Conservation (phyloP, 805 yeast genomes). For the Isabelozyma heimii region DNA sequence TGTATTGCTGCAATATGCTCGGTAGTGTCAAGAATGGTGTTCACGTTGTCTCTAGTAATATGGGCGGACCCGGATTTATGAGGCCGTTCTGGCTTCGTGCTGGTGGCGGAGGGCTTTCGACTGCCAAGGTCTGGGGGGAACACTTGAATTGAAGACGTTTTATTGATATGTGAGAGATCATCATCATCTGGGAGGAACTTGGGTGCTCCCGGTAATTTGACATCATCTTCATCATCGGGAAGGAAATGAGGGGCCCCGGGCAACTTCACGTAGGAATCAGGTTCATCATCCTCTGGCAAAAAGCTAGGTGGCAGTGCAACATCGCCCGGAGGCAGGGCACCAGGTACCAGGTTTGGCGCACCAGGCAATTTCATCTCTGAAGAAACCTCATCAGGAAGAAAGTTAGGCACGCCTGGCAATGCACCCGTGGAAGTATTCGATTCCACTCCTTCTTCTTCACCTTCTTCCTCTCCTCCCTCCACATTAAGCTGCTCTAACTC, state of each 20-base stretch:
- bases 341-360: constrained; percentile 9
- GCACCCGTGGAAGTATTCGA: not conserved
- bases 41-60: constrained; percentile 37
- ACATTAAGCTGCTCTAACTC: constrained; percentile 15
- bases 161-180: constrained; percentile 34
- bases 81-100: not conserved
- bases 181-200: constrained; percentile 37
- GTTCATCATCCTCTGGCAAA: constrained; percentile 11
- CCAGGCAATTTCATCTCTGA: not conserved
- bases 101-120: not conserved
- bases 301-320: constrained; percentile 3
- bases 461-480: not conserved
- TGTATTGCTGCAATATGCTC: constrained; percentile 60
- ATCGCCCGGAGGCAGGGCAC: not conserved
- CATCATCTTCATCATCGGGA: constrained; percentile 20
- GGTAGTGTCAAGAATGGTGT: constrained; percentile 50
- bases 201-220: constrained; percentile 43
- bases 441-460: not conserved
- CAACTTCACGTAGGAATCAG: constrained; percentile 12
- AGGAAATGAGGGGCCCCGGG: constrained; percentile 41
- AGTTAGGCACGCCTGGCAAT: not conserved
- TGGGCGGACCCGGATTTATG: constrained; percentile 1
- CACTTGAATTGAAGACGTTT: constrained; percentile 35
- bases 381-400: not conserved
- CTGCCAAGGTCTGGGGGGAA: constrained; percentile 19